Percentiles rank a stretch among this genome's conserved stretches.
phyloP scores from a whole-genome alignment of 768 basidiomycete species.

The Calocera viscosa region DNA sequence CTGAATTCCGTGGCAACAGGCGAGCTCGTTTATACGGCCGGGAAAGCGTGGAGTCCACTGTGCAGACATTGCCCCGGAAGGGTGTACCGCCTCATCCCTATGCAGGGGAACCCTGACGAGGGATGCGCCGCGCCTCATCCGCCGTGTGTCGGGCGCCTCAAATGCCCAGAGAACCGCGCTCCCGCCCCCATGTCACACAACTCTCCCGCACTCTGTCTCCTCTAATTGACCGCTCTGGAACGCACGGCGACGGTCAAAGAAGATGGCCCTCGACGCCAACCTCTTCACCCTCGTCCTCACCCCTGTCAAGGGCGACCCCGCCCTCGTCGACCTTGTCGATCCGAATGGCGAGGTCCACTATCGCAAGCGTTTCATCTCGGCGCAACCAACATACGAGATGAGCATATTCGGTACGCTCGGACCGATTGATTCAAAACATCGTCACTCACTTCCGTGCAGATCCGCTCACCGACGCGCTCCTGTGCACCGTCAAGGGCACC shows the following conservation, averaged over 20 bases:
- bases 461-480: conserved; percentile 56
- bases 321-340: conserved; percentile 59
- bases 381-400: conserved; percentile 22
- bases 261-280: conserved; percentile 76
- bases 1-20: too few relatives aligned
- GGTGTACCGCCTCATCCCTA: not conserved
- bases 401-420: not conserved
- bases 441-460: conserved; percentile 33
- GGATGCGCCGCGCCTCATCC: not conserved
- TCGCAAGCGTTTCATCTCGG: conserved; percentile 42
- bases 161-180: not conserved
- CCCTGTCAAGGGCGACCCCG: conserved; percentile 44
- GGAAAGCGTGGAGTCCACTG: not conserved
- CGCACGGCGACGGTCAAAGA: not conserved
- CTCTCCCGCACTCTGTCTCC: not conserved
- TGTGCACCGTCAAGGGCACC: conserved; percentile 55
- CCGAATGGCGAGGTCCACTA: conserved; percentile 53
- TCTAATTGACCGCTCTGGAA: not conserved
- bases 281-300: conserved; percentile 63
- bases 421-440: not conserved
- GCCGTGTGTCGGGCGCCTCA: not conserved
- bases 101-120: not conserved
- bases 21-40: not conserved
- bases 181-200: not conserved
- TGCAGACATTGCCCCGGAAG: not conserved